Evolutionary conservation across 2,329 filamentous ascomycete species (phyloP).

Genomic region (Aureobasidium lini): DNA sequence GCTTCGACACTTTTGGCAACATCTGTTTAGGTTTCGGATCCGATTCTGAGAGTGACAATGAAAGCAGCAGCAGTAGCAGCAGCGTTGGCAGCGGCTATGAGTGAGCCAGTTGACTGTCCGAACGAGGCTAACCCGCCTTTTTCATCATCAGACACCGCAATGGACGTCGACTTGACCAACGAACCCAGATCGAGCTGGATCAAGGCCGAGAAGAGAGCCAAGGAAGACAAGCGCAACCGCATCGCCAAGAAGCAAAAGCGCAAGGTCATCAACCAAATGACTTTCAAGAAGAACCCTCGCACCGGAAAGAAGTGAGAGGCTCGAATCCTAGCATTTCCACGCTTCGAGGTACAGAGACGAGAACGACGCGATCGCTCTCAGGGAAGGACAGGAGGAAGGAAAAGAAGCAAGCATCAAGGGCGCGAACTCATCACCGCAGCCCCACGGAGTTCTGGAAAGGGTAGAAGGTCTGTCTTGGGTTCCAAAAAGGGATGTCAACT

Average conservation of each 20-base stretch:
- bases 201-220: slow-evolving; percentile 19
- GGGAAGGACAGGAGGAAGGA: neutral
- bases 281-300: slow-evolving; percentile 26
- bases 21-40: slow-evolving; percentile 30
- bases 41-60: slow-evolving; percentile 12
- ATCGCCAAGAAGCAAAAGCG: slow-evolving; percentile 30
- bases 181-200: slow-evolving; percentile 16
- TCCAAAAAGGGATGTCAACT: neutral
- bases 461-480: slow-evolving; percentile 9
- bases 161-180: slow-evolving; percentile 32
- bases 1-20: slow-evolving; percentile 29
- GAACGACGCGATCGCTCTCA: neutral
- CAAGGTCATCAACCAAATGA: slow-evolving; percentile 33
- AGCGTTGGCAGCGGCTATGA: slow-evolving; percentile 17
- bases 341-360: neutral
- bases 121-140: slow-evolving; percentile 14
- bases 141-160: slow-evolving; percentile 23
- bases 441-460: slow-evolving; percentile 6
- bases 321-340: neutral
- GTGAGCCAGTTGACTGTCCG: slow-evolving; percentile 10
- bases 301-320: slow-evolving; percentile 20
- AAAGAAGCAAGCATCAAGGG: slow-evolving; percentile 1
- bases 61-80: slow-evolving; percentile 9
- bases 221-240: slow-evolving; percentile 26
- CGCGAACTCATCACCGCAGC: neutral